Base-by-base conservation (phyloP, 192 early-diverging fungal genomes). In the Backusella tuberculispora region DNA sequence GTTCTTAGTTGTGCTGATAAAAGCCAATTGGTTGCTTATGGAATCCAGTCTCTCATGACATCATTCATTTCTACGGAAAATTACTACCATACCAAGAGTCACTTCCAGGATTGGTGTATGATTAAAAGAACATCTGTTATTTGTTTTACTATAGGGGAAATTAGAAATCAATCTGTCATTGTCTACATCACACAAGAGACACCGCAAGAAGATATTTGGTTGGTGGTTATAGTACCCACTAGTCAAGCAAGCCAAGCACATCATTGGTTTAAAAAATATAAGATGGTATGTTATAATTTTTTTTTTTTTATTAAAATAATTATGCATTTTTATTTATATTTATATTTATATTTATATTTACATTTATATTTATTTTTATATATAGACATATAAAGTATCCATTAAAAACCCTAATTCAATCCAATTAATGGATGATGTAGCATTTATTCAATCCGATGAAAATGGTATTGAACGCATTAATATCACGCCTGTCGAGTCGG, bases 211-310 rank as follows among this genome's bases (percentile, higher is more conserved):
- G 53, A 60, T 60, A 60, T 60, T 3, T 60, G 53, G 53, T 26
- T 60, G 10, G 53, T 60, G 21, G 53, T 60, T 1, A 26, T 60
- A 4, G 53, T 60, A 12, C 53, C 53, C 21, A 60, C 53, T 12
- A 17, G 8, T 6, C 48, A 50, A 19, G 53, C 21, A 60, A 19
- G 24, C 4, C 21, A 60, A 26, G 10, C 53, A 12, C 4, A 60
- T 60, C 53, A 60, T 60, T 60, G 53, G 53, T 60, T 60, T 60
- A 60, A 60, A 60, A 60, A 60, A 60, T 60, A 60, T 24, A 60
- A 60, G 26, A 26, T 56, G 19, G 53, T 56, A 24, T 56, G 45
- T 14, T n/a, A n/a, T n/a, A n/a, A n/a, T n/a, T n/a, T n/a, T n/a
- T n/a, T n/a, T n/a, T n/a, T n/a, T n/a, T n/a, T n/a, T n/a, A 45